Evolutionary conservation across 2,329 filamentous ascomycete genomes (phyloP).

Genomic region (Intubia oerlemansii): DNA sequence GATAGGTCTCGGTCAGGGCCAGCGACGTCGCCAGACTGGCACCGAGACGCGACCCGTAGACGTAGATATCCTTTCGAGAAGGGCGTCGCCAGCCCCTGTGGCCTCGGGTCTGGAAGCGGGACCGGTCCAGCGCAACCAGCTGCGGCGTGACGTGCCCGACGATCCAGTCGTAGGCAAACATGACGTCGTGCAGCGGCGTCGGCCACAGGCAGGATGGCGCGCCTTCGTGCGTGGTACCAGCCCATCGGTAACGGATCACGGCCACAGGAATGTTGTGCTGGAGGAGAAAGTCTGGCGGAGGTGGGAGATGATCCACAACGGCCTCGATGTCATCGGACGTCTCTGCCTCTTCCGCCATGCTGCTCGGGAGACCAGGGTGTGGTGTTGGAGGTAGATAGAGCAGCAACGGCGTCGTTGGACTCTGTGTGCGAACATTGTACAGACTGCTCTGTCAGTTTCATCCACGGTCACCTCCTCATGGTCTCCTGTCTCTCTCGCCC

Average conservation of each 20-base stretch:
- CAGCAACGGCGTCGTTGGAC: slow-evolving; percentile 22
- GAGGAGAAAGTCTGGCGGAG: slow-evolving; percentile 19
- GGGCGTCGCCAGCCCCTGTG: too few species aligned
- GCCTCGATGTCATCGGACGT: background rate
- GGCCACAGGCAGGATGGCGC: slow-evolving; percentile 25
- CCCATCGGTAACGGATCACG: slow-evolving; percentile 40
- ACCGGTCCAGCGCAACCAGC: background rate
- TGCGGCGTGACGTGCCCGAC: slow-evolving; percentile 19
- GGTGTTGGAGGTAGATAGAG: slow-evolving; percentile 33
- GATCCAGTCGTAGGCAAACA: slow-evolving; percentile 32
- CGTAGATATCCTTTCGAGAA: slow-evolving; percentile 15
- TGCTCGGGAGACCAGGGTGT: too few species aligned
- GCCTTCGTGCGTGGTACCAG: slow-evolving; percentile 1
- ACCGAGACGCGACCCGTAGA: slow-evolving; percentile 36
- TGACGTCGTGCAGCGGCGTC: slow-evolving; percentile 32
- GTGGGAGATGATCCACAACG: background rate
- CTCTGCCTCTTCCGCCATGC: too few species aligned
- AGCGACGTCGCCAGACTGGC: slow-evolving; percentile 34
- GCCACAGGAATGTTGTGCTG: slow-evolving; percentile 21
- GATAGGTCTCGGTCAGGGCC: slow-evolving; percentile 31
- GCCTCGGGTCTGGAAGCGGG: too few species aligned
- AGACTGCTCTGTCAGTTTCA: slow-evolving; percentile 19
- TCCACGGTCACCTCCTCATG: too few species aligned
- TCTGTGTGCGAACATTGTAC: slow-evolving; percentile 20
- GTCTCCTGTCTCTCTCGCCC: too few species aligned